These are phyloP conservation scores for Pichia sp. DNA, from an alignment of 1,139 yeast genomes.

Conservation along the genomic window DNA sequence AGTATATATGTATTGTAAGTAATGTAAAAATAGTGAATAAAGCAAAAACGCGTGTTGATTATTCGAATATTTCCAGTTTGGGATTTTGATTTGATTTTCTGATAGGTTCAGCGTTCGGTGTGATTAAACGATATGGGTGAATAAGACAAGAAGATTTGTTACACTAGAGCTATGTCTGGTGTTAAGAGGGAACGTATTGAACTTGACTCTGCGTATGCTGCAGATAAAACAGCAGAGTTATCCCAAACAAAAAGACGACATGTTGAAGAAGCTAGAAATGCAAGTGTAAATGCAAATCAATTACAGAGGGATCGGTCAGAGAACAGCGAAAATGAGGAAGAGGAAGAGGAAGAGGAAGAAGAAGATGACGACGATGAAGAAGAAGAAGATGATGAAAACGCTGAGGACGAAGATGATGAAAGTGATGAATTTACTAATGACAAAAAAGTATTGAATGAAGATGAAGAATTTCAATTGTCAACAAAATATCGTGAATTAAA, in stretches of 20 bases:
- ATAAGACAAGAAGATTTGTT: no score
- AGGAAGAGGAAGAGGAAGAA: background rate
- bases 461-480: conserved; percentile 29
- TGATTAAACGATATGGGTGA: no score
- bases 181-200: no score
- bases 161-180: no score
- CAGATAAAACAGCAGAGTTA: no score
- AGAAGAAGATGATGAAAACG: conserved; percentile 17
- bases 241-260: background rate
- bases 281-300: background rate
- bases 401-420: conserved; percentile 18
- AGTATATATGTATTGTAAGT: no score
- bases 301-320: background rate
- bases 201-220: no score
- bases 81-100: no score
- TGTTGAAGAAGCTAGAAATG: background rate
- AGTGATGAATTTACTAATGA: conserved; percentile 10
- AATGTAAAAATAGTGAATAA: no score
- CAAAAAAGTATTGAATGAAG: conserved; percentile 18
- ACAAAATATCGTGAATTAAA: conserved; percentile 31
- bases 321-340: background rate
- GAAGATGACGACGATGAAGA: conserved; percentile 9
- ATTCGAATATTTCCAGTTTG: no score
- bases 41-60: no score
- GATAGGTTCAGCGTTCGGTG: no score